phyloP scores from a whole-genome alignment of 129 eudicot genomes.

The Ambrosia artemisiifolia region DNA sequence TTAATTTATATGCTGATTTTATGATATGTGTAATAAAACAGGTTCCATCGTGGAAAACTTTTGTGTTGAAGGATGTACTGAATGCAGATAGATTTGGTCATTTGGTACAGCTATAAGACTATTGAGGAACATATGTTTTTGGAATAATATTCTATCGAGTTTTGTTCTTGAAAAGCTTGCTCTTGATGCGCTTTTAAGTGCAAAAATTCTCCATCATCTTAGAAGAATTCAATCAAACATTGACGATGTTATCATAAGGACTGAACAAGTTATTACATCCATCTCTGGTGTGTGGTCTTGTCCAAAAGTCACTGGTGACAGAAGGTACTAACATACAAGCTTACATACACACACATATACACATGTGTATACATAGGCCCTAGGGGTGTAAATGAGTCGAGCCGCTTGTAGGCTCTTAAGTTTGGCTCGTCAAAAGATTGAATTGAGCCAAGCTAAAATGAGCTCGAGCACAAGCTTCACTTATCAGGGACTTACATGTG shows the following conservation, averaged over 20 bases:
- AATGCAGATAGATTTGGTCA: conserved; percentile 76
- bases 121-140: conserved; percentile 81
- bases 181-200: conserved; percentile 71
- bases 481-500: too few relatives aligned
- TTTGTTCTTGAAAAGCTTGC: conserved; percentile 77
- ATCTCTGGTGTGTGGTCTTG: conserved; percentile 83
- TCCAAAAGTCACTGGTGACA: conserved; percentile 50
- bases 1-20: conserved; percentile 5
- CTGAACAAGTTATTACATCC: conserved; percentile 75
- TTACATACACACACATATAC: neutral
- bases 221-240: conserved; percentile 68
- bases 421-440: too few relatives aligned
- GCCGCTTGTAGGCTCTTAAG: too few relatives aligned
- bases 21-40: conserved; percentile 15
- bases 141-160: conserved; percentile 63
- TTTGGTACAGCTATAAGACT: conserved; percentile 80
- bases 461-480: too few relatives aligned
- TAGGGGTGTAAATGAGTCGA: too few relatives aligned
- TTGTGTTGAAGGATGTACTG: conserved; percentile 78
- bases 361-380: neutral
- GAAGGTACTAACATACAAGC: conserved; percentile 36
- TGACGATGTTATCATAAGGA: conserved; percentile 74
- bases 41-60: conserved; percentile 91
- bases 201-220: conserved; percentile 87
- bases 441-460: too few relatives aligned